A percentile compares a stretch with the other conserved stretches of the same genome.
Conservation (phyloP, 2,329 filamentous ascomycete species). For the Tolypocladium album region DNA sequence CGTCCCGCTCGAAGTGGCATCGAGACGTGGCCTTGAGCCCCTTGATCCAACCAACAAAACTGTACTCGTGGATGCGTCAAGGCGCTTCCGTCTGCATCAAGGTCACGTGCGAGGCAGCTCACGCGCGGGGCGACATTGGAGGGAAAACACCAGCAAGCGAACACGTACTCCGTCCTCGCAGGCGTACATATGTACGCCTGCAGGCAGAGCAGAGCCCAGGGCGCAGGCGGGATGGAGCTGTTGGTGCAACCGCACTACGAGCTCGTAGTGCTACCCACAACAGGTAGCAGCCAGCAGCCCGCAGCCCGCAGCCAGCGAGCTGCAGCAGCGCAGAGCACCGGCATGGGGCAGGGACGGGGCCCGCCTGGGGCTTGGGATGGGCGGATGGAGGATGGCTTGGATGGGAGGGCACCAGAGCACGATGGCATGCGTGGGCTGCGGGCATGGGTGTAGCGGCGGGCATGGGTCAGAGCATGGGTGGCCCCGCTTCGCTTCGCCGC, state of each 20-base stretch:
- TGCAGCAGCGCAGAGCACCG: background rate
- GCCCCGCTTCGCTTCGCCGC: slow-evolving; percentile 11
- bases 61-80: background rate
- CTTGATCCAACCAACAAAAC: background rate
- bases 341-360: slow-evolving; percentile 1
- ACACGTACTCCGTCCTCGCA: too few relatives aligned
- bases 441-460: background rate
- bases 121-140: background rate
- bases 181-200: background rate
- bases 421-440: slow-evolving; percentile 1
- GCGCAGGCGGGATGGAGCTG: background rate
- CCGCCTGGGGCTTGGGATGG: background rate
- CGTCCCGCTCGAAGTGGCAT: background rate
- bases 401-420: background rate
- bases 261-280: too few relatives aligned
- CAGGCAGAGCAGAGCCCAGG: background rate
- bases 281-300: background rate
- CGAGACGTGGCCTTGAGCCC: background rate
- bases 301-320: background rate
- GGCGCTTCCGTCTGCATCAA: background rate
- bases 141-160: background rate
- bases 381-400: background rate
- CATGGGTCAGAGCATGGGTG: slow-evolving; percentile 9
- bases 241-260: slow-evolving; percentile 3
- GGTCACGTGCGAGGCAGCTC: background rate